Conservation (phyloP, 2,329 filamentous ascomycete species). For the Cordyceps cateniannulata region DNA sequence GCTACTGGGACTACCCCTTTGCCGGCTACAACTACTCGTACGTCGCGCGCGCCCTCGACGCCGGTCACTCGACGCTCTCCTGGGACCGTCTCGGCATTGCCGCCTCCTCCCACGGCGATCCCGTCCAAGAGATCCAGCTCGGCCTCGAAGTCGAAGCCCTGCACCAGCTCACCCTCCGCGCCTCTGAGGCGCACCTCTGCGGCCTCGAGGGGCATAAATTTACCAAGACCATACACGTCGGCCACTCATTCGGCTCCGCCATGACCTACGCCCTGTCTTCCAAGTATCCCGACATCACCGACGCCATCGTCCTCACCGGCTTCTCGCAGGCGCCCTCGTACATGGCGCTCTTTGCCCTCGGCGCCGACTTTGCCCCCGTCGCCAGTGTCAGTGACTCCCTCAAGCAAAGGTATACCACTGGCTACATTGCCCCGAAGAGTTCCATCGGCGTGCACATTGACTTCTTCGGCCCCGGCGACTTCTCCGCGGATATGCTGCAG, state of each 20-base stretch:
- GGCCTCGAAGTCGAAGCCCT: slow-evolving; percentile 53
- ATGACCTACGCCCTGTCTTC: slow-evolving; percentile 50
- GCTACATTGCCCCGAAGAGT: slow-evolving; percentile 46
- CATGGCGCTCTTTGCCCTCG: slow-evolving; percentile 35
- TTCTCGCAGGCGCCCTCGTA: slow-evolving; percentile 46
- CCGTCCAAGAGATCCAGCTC: slow-evolving; percentile 53
- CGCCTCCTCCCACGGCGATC: slow-evolving; percentile 50
- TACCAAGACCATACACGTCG: slow-evolving; percentile 49
- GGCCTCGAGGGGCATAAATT: slow-evolving; percentile 29
- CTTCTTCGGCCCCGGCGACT: slow-evolving; percentile 46
- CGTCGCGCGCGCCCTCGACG: slow-evolving; percentile 45
- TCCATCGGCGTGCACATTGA: slow-evolving; percentile 43
- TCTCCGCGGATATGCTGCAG: slow-evolving; percentile 47
- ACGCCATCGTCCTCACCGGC: slow-evolving; percentile 55
- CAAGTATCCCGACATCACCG: slow-evolving; percentile 44
- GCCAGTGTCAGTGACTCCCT: slow-evolving; percentile 22
- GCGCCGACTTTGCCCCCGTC: slow-evolving; percentile 42
- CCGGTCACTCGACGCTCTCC: slow-evolving; percentile 52
- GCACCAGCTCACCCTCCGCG: slow-evolving; percentile 41
- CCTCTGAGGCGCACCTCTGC: slow-evolving; percentile 39
- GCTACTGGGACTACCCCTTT: slow-evolving; percentile 56
- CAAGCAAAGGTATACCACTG: slow-evolving; percentile 31
- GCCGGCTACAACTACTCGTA: slow-evolving; percentile 58
- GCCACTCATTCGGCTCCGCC: slow-evolving; percentile 57
- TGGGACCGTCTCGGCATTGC: slow-evolving; percentile 59